A percentile compares a stretch with the other conserved stretches of the same genome.
phyloP scores from a whole-genome alignment of 305 asterid genomes.

The Stenogyne calaminthoides region DNA sequence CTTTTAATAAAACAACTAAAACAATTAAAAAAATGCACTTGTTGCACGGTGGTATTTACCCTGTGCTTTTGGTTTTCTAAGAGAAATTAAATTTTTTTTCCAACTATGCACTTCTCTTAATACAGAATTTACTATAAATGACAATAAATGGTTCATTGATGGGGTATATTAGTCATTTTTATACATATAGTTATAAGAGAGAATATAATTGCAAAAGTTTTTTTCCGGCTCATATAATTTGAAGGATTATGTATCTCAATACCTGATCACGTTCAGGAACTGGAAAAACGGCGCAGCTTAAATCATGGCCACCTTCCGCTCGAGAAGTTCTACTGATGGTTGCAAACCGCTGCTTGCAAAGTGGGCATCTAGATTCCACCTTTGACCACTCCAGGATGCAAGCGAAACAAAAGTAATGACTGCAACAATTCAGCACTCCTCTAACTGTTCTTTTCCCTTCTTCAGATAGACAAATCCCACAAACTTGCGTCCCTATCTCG shows the following conservation, averaged over 20 bases:
- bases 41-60: too few species aligned
- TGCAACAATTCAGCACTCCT: conserved; percentile 85
- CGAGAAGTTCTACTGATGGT: conserved; percentile 72
- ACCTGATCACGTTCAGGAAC: conserved; percentile 97
- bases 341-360: conserved; percentile 88
- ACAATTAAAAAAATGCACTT: too few species aligned
- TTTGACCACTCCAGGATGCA: conserved; percentile 99
- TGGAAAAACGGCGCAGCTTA: conserved; percentile 58
- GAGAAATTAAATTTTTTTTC: too few species aligned
- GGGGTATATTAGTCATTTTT: too few species aligned
- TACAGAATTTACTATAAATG: too few species aligned
- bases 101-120: too few species aligned
- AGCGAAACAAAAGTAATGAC: conserved; percentile 90
- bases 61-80: too few species aligned
- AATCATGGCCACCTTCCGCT: conserved; percentile 55
- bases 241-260: conserved; percentile 11
- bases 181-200: too few species aligned
- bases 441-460: conserved; percentile 81
- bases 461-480: conserved; percentile 94
- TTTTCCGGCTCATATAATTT: neutral
- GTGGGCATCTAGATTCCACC: conserved; percentile 95
- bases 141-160: too few species aligned
- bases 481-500: conserved; percentile 78
- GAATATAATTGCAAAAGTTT: neutral
- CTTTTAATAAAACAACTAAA: too few species aligned